Percentiles rank a stretch among this genome's conserved stretches.
These are phyloP conservation scores for Fusarium succisae DNA, from an alignment of 2,329 filamentous ascomycete genomes.

Conservation along the genomic window DNA sequence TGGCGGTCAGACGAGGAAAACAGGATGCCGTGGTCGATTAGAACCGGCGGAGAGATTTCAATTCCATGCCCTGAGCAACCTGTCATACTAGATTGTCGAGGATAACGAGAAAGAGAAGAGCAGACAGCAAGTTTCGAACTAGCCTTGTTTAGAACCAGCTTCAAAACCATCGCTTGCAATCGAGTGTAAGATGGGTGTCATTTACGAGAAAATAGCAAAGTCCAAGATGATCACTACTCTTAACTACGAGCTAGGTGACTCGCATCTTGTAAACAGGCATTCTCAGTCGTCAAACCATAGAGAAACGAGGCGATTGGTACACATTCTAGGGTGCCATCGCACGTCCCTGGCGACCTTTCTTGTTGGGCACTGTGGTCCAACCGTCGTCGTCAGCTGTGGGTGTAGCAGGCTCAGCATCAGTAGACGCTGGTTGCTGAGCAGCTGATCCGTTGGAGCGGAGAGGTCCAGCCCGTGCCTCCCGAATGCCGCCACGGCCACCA, in stretches of 20 bases:
- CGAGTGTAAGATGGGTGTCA: conserved; percentile 35
- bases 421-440: conserved; percentile 49
- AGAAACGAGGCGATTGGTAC: conserved; percentile 50
- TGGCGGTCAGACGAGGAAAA: conserved; percentile 40
- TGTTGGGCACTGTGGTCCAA: conserved; percentile 66
- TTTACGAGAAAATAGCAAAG: conserved; percentile 29
- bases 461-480: conserved; percentile 52
- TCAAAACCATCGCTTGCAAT: conserved; percentile 6
- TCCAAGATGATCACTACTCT: conserved; percentile 32
- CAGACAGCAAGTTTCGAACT: conserved; percentile 1
- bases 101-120: conserved; percentile 19
- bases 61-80: conserved; percentile 20
- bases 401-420: conserved; percentile 47
- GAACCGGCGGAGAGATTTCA: conserved; percentile 26
- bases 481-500: conserved; percentile 52
- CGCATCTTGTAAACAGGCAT: conserved; percentile 44
- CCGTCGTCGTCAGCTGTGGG: conserved; percentile 65
- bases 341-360: conserved; percentile 51
- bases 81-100: conserved; percentile 5
- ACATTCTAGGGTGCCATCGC: conserved; percentile 44
- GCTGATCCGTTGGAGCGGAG: conserved; percentile 60
- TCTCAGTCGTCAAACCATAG: conserved; percentile 49
- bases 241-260: conserved; percentile 21
- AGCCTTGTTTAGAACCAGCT: background rate
- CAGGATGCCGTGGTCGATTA: conserved; percentile 23